These are phyloP conservation scores for Dimocarpus longan DNA, from an alignment of 345 rosid species.

Conservation along the genomic window DNA sequence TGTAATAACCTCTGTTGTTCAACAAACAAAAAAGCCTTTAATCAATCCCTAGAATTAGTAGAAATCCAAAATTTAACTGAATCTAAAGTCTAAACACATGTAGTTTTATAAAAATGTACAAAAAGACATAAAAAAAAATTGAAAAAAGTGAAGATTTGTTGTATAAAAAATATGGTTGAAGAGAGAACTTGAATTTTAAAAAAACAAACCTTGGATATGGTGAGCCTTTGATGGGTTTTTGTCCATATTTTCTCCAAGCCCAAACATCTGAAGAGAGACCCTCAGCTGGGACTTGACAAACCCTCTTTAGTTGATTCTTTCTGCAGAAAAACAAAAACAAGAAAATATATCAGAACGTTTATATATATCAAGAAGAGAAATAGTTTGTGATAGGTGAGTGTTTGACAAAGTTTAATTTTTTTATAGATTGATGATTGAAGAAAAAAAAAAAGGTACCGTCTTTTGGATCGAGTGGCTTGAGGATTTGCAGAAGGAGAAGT, in stretches of 20 bases:
- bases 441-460: slow-evolving; percentile 50
- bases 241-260: slow-evolving; percentile 99
- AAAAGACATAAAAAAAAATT: neutral
- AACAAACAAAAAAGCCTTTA: slow-evolving; percentile 10
- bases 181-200: neutral
- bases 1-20: slow-evolving; percentile 80
- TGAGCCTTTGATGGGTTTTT: slow-evolving; percentile 98
- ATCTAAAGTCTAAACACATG: neutral
- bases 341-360: neutral
- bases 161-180: neutral
- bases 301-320: slow-evolving; percentile 84
- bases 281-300: slow-evolving; percentile 91
- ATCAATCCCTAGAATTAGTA: slow-evolving; percentile 11
- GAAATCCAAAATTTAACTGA: neutral
- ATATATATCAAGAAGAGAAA: neutral
- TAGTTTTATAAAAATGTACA: neutral
- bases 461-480: slow-evolving; percentile 71
- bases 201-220: slow-evolving; percentile 81
- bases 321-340: slow-evolving; percentile 36
- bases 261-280: slow-evolving; percentile 86
- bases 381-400: neutral
- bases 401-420: slow-evolving; percentile 10
- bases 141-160: neutral
- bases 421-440: neutral
- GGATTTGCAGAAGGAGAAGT: slow-evolving; percentile 38